phyloP scores from a whole-genome alignment of 805 yeast genomes.

The Ogataea glucozyma region DNA sequence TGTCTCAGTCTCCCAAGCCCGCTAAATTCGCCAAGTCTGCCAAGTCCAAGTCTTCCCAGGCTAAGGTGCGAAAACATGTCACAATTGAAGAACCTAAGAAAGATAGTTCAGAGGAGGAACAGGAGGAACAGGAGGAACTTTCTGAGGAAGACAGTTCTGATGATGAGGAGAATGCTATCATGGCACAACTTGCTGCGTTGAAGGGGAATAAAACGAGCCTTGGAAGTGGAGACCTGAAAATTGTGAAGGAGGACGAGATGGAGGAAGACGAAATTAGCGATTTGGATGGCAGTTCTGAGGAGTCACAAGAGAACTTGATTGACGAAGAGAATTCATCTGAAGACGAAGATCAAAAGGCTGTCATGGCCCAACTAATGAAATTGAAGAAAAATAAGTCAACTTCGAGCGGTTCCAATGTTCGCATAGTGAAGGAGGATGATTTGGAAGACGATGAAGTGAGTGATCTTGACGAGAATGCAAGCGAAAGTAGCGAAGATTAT shows the following conservation, averaged over 20 bases:
- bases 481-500: slow-evolving; percentile 4
- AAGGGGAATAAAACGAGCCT: slow-evolving; percentile 29
- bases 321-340: slow-evolving; percentile 15
- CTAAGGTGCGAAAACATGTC: slow-evolving; percentile 1
- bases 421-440: slow-evolving; percentile 13
- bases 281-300: slow-evolving; percentile 5
- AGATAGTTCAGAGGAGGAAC: not conserved
- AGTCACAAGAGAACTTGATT: slow-evolving; percentile 6
- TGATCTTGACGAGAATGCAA: not conserved
- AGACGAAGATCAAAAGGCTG: slow-evolving; percentile 44
- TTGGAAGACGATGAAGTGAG: slow-evolving; percentile 15
- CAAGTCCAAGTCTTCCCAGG: not conserved
- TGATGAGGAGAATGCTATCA: slow-evolving; percentile 29
- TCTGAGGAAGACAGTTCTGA: slow-evolving; percentile 20
- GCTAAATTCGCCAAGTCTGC: not conserved
- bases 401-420: slow-evolving; percentile 17
- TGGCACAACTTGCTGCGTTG: slow-evolving; percentile 24
- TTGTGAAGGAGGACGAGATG: slow-evolving; percentile 31
- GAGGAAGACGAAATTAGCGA: slow-evolving; percentile 27
- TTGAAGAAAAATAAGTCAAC: slow-evolving; percentile 43
- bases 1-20: too few relatives aligned
- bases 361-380: slow-evolving; percentile 67
- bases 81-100: slow-evolving; percentile 1
- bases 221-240: slow-evolving; percentile 31
- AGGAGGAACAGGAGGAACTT: slow-evolving; percentile 11